A percentile compares a stretch with the other conserved stretches of the same genome.
Evolutionary conservation across 176 grass and related monocot genomes (phyloP).

Genomic region (Eremochloa ophiuroides): DNA sequence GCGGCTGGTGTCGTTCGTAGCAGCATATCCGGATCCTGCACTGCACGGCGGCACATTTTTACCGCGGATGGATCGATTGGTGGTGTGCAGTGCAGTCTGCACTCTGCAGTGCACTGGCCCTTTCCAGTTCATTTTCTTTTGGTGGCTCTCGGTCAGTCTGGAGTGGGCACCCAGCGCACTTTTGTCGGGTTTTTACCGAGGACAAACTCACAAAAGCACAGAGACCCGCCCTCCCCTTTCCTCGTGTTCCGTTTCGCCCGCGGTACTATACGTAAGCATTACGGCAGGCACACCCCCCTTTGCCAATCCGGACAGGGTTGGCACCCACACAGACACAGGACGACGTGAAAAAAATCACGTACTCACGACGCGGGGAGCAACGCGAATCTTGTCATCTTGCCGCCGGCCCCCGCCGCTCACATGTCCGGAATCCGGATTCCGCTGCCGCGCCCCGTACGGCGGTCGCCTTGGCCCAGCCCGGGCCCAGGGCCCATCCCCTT

Average conservation of each 20-base stretch:
- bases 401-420: not conserved
- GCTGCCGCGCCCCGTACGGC: conserved; percentile 31
- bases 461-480: not conserved
- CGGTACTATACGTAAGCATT: conserved; percentile 38
- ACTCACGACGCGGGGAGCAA: not conserved
- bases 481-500: not conserved
- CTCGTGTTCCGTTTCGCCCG: not conserved
- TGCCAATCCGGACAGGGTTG: too few relatives aligned
- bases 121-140: not conserved
- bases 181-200: conserved; percentile 3
- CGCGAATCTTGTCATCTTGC: conserved; percentile 36
- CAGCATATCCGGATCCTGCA: not conserved
- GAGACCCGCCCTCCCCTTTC: too few relatives aligned
- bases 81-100: too few relatives aligned
- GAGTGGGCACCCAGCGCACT: not conserved
- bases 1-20: not conserved
- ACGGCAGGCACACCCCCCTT: not conserved
- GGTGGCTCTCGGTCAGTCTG: not conserved
- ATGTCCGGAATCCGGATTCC: conserved; percentile 17
- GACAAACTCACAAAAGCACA: too few relatives aligned
- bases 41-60: not conserved
- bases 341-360: not conserved
- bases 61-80: not conserved
- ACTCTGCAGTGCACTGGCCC: not conserved
- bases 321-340: conserved; percentile 7